phyloP scores from a whole-genome alignment of 2,329 filamentous ascomycete species.

The Penicillium hesseltinei region DNA sequence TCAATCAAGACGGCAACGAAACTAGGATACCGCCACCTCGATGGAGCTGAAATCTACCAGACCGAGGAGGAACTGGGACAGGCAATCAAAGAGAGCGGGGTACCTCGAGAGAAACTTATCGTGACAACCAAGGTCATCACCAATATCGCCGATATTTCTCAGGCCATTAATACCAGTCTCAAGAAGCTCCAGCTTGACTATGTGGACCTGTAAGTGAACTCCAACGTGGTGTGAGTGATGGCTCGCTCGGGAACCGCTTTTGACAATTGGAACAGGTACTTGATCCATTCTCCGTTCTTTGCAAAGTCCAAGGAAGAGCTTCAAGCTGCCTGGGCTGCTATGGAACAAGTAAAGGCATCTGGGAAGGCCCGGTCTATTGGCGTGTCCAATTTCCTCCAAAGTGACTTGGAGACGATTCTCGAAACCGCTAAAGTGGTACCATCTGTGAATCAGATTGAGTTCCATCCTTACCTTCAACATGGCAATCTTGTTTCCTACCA shows the following conservation, averaged over 20 bases:
- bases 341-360: constrained; percentile 58
- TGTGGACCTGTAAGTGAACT: constrained; percentile 56
- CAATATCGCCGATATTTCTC: constrained; percentile 55
- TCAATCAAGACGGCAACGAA: constrained; percentile 57
- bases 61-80: constrained; percentile 51
- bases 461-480: constrained; percentile 50
- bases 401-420: constrained; percentile 54
- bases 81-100: constrained; percentile 48
- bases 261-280: constrained; percentile 44
- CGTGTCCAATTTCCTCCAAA: constrained; percentile 59
- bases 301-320: constrained; percentile 54
- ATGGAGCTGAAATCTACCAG: constrained; percentile 59
- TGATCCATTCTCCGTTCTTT: constrained; percentile 63
- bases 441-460: constrained; percentile 38
- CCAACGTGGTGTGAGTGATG: neutral
- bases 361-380: constrained; percentile 62
- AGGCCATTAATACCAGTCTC: constrained; percentile 55
- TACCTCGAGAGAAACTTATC: constrained; percentile 50
- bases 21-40: constrained; percentile 61
- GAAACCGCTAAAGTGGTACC: constrained; percentile 45
- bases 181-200: constrained; percentile 61
- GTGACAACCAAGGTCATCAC: constrained; percentile 58
- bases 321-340: constrained; percentile 58
- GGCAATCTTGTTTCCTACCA: constrained; percentile 43
- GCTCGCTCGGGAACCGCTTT: neutral